These are phyloP conservation scores for Clausena lansium DNA, from an alignment of 345 rosid species.

Conservation along the genomic window DNA sequence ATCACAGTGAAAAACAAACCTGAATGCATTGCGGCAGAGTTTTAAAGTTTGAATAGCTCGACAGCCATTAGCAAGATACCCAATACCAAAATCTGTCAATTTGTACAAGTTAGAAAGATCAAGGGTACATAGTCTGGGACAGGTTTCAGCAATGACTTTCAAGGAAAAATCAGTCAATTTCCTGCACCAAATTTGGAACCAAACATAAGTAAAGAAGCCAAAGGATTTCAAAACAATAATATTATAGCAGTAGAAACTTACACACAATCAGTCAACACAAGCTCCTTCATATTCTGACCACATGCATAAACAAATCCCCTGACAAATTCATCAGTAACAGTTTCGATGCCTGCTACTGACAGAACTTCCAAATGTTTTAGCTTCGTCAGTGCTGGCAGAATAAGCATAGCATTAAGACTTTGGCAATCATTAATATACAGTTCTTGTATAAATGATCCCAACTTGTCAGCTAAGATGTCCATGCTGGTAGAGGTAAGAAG, in stretches of 20 bases:
- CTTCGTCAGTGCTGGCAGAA: conserved; percentile 62
- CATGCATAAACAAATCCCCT: conserved; percentile 34
- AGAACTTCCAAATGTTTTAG: conserved; percentile 64
- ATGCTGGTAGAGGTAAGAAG: conserved; percentile 63
- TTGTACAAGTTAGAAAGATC: conserved; percentile 62
- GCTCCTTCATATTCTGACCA: conserved; percentile 68
- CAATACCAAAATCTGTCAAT: conserved; percentile 76
- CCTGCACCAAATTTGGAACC: conserved; percentile 44
- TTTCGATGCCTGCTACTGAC: conserved; percentile 64
- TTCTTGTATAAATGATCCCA: conserved; percentile 69
- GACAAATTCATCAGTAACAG: conserved; percentile 59
- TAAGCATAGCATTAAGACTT: conserved; percentile 51
- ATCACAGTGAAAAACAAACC: conserved; percentile 28
- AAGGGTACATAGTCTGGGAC: conserved; percentile 56
- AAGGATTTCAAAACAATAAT: conserved; percentile 11
- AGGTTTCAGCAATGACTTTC: conserved; percentile 66
- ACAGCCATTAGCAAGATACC: conserved; percentile 81
- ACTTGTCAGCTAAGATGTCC: conserved; percentile 46
- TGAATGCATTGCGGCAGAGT: conserved; percentile 74
- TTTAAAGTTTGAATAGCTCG: conserved; percentile 49
- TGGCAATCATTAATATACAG: conserved; percentile 80
- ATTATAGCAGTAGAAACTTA: conserved; percentile 32
- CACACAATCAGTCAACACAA: conserved; percentile 64
- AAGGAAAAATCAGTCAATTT: conserved; percentile 73
- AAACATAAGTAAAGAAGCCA: conserved; percentile 14